Evolutionary conservation across 176 grass and related monocot genomes (phyloP).

Genomic region (Avena eriantha): DNA sequence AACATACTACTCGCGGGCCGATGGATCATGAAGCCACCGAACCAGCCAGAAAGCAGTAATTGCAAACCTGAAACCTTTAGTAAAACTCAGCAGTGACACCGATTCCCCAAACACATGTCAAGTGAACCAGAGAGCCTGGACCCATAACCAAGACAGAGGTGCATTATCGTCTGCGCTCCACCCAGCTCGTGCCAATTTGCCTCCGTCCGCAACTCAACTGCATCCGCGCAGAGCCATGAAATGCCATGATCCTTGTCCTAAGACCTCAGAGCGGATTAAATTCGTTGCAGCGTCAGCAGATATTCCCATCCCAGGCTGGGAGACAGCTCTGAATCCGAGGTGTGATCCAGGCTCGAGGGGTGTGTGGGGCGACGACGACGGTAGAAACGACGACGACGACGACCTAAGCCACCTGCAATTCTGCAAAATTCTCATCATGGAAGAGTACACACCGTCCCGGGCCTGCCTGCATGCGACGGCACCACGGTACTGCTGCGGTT

Average conservation of each 20-base stretch:
- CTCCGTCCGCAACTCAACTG: constrained; percentile 9
- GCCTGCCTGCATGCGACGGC: not conserved
- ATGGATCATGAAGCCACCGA: not conserved
- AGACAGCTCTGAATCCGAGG: constrained; percentile 44
- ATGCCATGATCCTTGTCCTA: not conserved
- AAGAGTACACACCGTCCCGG: not conserved
- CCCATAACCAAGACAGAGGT: not conserved
- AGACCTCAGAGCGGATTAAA: constrained; percentile 4
- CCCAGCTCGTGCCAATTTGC: not conserved
- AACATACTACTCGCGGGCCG: not conserved
- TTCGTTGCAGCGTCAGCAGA: constrained; percentile 35
- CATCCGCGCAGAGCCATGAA: not conserved
- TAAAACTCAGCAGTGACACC: not conserved
- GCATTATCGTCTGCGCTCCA: not conserved
- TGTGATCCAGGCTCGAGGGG: not conserved
- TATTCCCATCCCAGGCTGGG: constrained; percentile 34
- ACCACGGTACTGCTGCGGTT: not conserved
- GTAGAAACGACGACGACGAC: constrained; percentile 10
- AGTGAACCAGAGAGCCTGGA: not conserved
- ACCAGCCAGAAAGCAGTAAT: not conserved
- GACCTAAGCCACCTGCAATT: not conserved
- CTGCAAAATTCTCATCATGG: constrained; percentile 6
- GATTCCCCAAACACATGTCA: not conserved
- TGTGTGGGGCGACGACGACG: constrained; percentile 10
- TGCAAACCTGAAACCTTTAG: not conserved